Percentiles rank a stretch among this genome's conserved stretches.
Evolutionary conservation across 2,329 filamentous ascomycete genomes (phyloP).

Genomic region (Akanthomyces lecanii): DNA sequence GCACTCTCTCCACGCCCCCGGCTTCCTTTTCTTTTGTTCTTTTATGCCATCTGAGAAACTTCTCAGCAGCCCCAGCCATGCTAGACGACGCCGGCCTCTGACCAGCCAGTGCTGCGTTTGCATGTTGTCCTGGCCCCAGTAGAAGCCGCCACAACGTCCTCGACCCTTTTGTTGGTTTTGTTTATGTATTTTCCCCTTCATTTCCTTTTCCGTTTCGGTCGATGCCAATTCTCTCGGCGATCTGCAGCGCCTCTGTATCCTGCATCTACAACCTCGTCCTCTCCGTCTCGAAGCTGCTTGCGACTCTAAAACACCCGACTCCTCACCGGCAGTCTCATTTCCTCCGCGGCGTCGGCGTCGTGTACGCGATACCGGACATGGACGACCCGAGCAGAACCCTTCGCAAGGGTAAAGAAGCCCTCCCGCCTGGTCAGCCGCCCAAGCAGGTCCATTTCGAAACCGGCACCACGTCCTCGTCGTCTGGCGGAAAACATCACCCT

Average conservation of each 20-base stretch:
- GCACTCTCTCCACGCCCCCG: not conserved
- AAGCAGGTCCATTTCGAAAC: conserved; percentile 14
- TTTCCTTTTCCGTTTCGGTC: not conserved
- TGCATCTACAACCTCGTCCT: not conserved
- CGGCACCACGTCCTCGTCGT: not conserved
- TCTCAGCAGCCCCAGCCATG: not conserved
- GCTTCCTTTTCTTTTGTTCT: not conserved
- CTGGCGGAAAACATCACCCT: not conserved
- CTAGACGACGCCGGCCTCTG: not conserved
- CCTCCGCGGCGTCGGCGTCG: not conserved
- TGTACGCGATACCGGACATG: conserved; percentile 1
- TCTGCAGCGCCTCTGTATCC: not conserved
- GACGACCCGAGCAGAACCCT: conserved; percentile 1
- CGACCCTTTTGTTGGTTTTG: not conserved
- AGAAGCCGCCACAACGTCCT: not conserved
- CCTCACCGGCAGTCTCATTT: not conserved
- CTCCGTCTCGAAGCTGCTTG: not conserved
- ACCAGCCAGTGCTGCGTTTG: conserved; percentile 7
- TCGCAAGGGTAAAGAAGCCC: conserved; percentile 6
- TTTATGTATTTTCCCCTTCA: not conserved
- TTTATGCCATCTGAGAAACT: not conserved
- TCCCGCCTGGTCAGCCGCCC: not conserved
- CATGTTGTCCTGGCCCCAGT: not conserved
- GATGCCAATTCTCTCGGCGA: not conserved
- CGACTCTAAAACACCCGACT: not conserved